A percentile compares a stretch with the other conserved stretches of the same genome.
Evolutionary conservation across 2,329 filamentous ascomycete species (phyloP).

Genomic region (Aspergillus puulaauensis): DNA sequence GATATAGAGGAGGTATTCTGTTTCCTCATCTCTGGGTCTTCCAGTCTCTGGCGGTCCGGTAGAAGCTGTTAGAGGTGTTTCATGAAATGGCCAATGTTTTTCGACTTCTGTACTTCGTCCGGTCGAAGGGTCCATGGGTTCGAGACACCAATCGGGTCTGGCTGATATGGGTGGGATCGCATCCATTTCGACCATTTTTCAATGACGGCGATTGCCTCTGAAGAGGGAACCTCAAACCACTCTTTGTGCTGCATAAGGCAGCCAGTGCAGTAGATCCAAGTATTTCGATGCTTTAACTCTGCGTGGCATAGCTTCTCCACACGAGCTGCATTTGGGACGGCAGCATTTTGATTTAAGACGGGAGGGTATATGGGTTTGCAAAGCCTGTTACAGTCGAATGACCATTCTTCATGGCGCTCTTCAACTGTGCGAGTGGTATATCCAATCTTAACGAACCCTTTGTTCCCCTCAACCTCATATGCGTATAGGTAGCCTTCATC

Average conservation of each 20-base stretch:
- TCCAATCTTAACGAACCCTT: constrained; percentile 1
- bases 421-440: neutral
- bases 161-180: neutral
- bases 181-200: constrained; percentile 6
- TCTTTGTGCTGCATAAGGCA: constrained; percentile 1
- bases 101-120: no score
- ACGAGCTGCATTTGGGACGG: neutral
- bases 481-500: neutral
- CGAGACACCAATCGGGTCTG: neutral
- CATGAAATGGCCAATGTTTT: no score
- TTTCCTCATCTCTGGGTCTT: no score
- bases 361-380: neutral
- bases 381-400: constrained; percentile 1
- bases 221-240: neutral
- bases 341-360: neutral
- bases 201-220: neutral
- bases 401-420: neutral
- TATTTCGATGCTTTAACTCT: neutral
- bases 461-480: constrained; percentile 6
- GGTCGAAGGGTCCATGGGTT: no score
- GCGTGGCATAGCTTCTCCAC: constrained; percentile 4
- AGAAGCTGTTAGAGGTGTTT: no score
- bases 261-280: neutral
- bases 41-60: no score
- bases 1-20: no score